phyloP scores from a whole-genome alignment of 805 yeast genomes.

The Metschnikowia koreensis region DNA sequence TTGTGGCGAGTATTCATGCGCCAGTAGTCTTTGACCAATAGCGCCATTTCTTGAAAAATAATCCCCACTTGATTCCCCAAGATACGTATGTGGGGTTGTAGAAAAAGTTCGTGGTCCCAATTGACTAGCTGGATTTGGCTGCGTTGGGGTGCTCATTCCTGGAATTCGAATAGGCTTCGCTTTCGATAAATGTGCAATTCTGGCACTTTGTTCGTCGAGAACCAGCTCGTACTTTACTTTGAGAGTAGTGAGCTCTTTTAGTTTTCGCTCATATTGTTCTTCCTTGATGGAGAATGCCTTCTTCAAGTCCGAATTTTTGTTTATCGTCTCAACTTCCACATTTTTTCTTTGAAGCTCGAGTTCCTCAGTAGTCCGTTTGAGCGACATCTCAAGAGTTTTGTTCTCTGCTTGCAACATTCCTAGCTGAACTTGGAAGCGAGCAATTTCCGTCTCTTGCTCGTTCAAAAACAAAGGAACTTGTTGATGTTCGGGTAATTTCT shows the following conservation, averaged over 20 bases:
- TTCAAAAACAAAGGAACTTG: not conserved
- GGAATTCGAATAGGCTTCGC: constrained; percentile 36
- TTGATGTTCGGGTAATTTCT: not conserved
- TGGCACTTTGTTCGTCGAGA: constrained; percentile 37
- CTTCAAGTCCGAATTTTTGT: constrained; percentile 27
- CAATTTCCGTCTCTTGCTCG: not conserved
- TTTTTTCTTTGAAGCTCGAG: constrained; percentile 18
- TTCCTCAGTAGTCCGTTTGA: constrained; percentile 1
- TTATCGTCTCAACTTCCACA: constrained; percentile 23
- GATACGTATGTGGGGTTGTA: not conserved
- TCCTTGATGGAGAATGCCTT: constrained; percentile 24
- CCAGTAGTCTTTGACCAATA: not conserved
- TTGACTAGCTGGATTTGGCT: not conserved
- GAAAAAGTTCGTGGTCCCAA: not conserved
- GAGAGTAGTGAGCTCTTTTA: constrained; percentile 32
- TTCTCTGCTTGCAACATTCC: constrained; percentile 1
- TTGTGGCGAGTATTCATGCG: not conserved
- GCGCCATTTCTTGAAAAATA: not conserved
- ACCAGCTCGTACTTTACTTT: constrained; percentile 33
- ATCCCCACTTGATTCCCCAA: not conserved
- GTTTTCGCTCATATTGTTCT: constrained; percentile 32
- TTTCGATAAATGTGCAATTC: constrained; percentile 34
- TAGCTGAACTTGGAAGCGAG: not conserved
- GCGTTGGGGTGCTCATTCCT: not conserved
- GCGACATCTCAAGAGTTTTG: constrained; percentile 1